Conservation (phyloP, 176 grass and related monocot genomes). For the Otatea glauca region DNA sequence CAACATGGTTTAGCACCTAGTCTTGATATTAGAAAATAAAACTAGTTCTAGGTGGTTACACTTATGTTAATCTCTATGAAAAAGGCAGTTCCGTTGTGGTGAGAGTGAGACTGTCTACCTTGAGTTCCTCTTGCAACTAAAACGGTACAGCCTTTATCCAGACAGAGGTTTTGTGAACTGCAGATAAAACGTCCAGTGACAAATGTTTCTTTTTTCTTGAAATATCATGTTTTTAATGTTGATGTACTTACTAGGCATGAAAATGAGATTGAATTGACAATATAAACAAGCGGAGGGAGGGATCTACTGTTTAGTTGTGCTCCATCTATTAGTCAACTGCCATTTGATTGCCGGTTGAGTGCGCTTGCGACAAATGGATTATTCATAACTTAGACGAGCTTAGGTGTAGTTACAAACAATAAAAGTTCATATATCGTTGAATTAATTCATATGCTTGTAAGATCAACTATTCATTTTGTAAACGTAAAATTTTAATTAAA, state of each 20-base stretch:
- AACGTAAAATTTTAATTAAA: not conserved
- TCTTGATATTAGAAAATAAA: not conserved
- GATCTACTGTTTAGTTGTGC: not conserved
- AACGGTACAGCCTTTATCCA: not conserved
- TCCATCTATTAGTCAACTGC: slow-evolving; percentile 11
- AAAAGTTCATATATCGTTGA: not conserved
- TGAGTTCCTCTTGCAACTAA: not conserved
- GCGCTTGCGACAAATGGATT: not conserved
- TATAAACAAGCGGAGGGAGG: not conserved
- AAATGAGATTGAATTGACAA: not conserved
- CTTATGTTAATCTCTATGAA: slow-evolving; percentile 3
- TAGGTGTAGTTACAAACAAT: slow-evolving; percentile 15
- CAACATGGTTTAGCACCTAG: not conserved
- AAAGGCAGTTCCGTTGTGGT: not conserved
- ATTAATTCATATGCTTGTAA: not conserved
- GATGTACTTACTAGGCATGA: not conserved
- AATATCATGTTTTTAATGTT: not conserved
- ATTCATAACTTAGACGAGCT: not conserved
- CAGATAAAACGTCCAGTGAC: not conserved
- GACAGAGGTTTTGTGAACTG: not conserved
- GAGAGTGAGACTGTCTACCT: not conserved
- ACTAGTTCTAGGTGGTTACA: not conserved
- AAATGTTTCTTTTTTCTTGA: slow-evolving; percentile 13
- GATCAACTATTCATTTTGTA: not conserved
- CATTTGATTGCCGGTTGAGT: not conserved